Conservation (phyloP, 2,329 filamentous ascomycete genomes). For the Penicillium sp. region DNA sequence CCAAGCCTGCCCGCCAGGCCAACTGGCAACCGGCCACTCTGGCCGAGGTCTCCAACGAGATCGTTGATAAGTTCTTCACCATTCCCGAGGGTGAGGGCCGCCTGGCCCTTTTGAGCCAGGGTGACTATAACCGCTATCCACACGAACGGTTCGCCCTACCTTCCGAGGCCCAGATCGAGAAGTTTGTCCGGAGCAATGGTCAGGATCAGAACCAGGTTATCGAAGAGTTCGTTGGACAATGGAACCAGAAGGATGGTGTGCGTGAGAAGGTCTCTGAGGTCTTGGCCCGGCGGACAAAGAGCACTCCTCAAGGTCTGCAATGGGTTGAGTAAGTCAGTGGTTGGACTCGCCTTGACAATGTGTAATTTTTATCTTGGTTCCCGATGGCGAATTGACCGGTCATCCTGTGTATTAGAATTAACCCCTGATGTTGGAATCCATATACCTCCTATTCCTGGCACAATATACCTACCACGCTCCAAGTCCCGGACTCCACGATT, state of each 20-base stretch:
- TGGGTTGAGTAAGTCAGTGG: constrained; percentile 27
- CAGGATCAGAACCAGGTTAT: constrained; percentile 62
- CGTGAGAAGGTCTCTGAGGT: constrained; percentile 70
- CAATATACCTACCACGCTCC: background rate
- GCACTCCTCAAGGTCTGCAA: constrained; percentile 44
- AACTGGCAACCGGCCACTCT: constrained; percentile 76
- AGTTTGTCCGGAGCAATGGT: constrained; percentile 45
- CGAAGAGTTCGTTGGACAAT: constrained; percentile 61
- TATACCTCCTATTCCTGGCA: constrained; percentile 4
- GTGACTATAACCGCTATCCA: constrained; percentile 73
- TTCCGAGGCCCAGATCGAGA: constrained; percentile 60
- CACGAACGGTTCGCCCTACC: constrained; percentile 70
- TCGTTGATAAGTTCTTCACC: constrained; percentile 71
- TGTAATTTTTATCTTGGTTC: constrained; percentile 23
- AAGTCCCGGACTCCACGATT: no score
- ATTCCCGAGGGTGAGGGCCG: constrained; percentile 47
- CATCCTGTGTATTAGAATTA: constrained; percentile 26
- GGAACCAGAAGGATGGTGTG: constrained; percentile 69
- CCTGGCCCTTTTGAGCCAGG: constrained; percentile 63
- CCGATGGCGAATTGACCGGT: constrained; percentile 5
- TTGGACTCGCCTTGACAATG: constrained; percentile 12
- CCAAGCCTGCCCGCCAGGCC: constrained; percentile 66
- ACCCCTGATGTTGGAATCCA: constrained; percentile 15
- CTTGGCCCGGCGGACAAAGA: constrained; percentile 61
- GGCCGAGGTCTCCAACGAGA: constrained; percentile 61